Evolutionary conservation across 2,329 filamentous ascomycete genomes (phyloP).

Genomic region (Exophiala aquamarina): DNA sequence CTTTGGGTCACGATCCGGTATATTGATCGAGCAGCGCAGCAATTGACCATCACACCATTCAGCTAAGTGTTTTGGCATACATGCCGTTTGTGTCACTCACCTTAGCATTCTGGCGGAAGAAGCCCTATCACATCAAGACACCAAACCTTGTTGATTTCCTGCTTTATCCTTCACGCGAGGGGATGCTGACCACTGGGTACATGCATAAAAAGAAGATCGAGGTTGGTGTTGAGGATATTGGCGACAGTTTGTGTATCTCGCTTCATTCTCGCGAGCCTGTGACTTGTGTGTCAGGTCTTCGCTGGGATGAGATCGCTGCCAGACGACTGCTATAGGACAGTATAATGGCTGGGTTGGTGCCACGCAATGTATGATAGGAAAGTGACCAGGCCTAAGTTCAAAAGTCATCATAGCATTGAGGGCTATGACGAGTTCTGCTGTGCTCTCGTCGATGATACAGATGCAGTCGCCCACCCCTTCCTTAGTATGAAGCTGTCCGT

Average conservation of each 20-base stretch:
- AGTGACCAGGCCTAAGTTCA: too few species aligned
- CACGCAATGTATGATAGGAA: too few species aligned
- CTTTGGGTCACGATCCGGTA: conserved; percentile 25
- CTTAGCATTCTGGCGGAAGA: conserved; percentile 32
- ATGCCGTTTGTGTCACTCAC: conserved; percentile 31
- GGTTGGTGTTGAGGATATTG: background rate
- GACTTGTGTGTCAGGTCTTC: background rate
- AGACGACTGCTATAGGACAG: background rate
- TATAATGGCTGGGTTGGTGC: background rate
- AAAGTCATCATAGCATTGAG: too few species aligned
- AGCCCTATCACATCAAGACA: conserved; percentile 32
- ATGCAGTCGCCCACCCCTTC: too few species aligned
- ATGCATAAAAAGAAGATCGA: background rate
- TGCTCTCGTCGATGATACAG: too few species aligned
- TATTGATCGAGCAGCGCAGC: conserved; percentile 20
- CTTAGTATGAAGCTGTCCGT: too few species aligned
- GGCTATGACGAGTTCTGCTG: too few species aligned
- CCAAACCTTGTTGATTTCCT: conserved; percentile 1
- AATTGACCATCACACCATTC: conserved; percentile 29
- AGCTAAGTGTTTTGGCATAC: conserved; percentile 31
- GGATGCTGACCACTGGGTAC: background rate
- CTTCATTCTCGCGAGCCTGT: background rate
- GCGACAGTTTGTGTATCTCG: background rate
- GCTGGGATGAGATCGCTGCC: background rate
- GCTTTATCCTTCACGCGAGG: background rate